These are phyloP conservation scores for Ganoderma lucidum DNA, from an alignment of 1,284 basidiomycete species.

Conservation along the genomic window DNA sequence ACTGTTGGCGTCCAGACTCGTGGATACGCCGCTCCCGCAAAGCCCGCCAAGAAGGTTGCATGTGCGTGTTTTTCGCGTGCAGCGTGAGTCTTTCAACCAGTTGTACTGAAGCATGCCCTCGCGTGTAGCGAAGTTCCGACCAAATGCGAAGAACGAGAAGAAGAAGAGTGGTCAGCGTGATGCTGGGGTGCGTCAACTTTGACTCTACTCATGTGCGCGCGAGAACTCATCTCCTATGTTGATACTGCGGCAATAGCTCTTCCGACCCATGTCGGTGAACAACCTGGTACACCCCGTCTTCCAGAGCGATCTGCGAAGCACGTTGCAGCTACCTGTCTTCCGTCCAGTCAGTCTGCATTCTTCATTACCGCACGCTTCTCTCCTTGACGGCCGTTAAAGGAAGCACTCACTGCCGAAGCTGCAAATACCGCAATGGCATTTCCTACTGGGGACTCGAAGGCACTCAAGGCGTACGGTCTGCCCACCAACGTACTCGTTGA, in stretches of 20 bases:
- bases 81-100: too few relatives aligned
- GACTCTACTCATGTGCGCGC: neutral
- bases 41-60: slow-evolving; percentile 26
- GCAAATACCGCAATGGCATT: slow-evolving; percentile 55
- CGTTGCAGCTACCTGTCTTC: slow-evolving; percentile 49
- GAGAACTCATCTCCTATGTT: neutral
- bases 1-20: slow-evolving; percentile 18
- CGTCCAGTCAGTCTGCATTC: slow-evolving; percentile 46
- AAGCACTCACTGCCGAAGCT: slow-evolving; percentile 45
- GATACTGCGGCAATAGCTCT: slow-evolving; percentile 30
- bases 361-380: neutral
- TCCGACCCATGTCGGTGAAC: slow-evolving; percentile 45
- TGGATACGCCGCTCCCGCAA: slow-evolving; percentile 28
- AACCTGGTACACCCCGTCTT: slow-evolving; percentile 48
- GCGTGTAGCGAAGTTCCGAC: slow-evolving; percentile 25
- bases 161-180: slow-evolving; percentile 23
- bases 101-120: neutral
- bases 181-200: slow-evolving; percentile 26
- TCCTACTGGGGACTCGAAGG: slow-evolving; percentile 52
- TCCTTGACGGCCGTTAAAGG: slow-evolving; percentile 38
- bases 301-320: slow-evolving; percentile 38
- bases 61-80: slow-evolving; percentile 14
- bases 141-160: slow-evolving; percentile 23
- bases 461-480: slow-evolving; percentile 67
- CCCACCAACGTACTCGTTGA: slow-evolving; percentile 72